Percentiles rank a stretch among this genome's conserved stretches.
Conservation (phyloP, 306 rosid genomes). For the Cicer pinnatifidum region DNA sequence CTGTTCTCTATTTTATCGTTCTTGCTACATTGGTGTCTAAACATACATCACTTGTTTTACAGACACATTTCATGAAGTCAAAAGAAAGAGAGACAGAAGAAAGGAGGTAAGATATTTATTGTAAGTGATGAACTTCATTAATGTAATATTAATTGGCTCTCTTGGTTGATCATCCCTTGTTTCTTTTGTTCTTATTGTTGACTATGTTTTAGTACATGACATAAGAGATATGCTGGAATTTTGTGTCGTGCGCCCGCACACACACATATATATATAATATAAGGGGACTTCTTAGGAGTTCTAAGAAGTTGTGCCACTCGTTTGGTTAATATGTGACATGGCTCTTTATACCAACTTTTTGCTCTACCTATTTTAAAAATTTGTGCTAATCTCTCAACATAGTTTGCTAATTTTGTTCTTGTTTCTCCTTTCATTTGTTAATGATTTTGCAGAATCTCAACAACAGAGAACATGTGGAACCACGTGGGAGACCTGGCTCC, state of each 20-base stretch:
- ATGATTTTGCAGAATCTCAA: constrained; percentile 67
- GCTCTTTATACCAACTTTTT: background rate
- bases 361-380: constrained; percentile 16
- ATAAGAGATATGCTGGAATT: constrained; percentile 13
- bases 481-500: constrained; percentile 71
- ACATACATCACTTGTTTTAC: constrained; percentile 46
- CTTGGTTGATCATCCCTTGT: constrained; percentile 22
- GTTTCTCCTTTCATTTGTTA: constrained; percentile 36
- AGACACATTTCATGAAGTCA: constrained; percentile 94
- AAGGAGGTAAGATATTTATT: constrained; percentile 73
- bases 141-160: constrained; percentile 15
- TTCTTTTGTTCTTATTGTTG: constrained; percentile 36
- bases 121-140: constrained; percentile 37
- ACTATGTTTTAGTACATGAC: constrained; percentile 28
- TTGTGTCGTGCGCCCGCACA: background rate
- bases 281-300: constrained; percentile 22
- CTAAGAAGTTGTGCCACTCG: constrained; percentile 24
- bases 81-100: constrained; percentile 80
- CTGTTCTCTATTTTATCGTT: constrained; percentile 25
- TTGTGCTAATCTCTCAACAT: background rate
- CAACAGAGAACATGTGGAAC: constrained; percentile 76
- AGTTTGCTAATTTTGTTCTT: constrained; percentile 34
- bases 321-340: constrained; percentile 14
- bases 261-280: background rate
- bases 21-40: constrained; percentile 24